Conservation (phyloP, 352 stramenopile genomes). For the Thalassiosira exigua region DNA sequence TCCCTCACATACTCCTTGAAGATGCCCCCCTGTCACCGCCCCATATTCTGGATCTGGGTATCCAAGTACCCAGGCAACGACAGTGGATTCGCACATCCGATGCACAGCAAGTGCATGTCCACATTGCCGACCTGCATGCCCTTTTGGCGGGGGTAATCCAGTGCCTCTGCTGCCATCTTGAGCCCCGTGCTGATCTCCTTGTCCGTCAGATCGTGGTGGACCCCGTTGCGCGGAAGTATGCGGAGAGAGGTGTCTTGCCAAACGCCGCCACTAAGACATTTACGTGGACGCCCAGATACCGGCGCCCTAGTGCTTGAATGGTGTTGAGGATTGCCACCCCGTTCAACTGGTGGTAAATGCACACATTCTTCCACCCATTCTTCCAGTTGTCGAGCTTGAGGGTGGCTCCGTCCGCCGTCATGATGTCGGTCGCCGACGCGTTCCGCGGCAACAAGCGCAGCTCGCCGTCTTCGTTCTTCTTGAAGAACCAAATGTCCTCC, state of each 20-base stretch:
- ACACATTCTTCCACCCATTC: constrained; percentile 15
- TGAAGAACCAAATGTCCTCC: constrained; percentile 30
- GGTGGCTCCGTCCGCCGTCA: constrained; percentile 3
- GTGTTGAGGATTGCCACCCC: neutral
- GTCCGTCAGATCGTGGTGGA: neutral
- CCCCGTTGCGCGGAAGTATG: neutral
- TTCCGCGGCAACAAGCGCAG: neutral
- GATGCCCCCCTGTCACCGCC: constrained; percentile 1
- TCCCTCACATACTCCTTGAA: constrained; percentile 45
- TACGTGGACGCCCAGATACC: neutral
- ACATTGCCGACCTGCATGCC: constrained; percentile 21
- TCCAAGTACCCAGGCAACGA: neutral
- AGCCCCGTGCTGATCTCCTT: neutral
- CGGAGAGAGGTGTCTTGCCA: neutral
- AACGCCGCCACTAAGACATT: neutral
- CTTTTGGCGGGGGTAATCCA: constrained; percentile 23
- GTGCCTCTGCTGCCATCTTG: neutral
- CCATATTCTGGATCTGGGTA: constrained; percentile 41
- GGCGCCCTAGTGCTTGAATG: neutral
- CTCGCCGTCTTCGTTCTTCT: neutral
- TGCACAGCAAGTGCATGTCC: constrained; percentile 25
- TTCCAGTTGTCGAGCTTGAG: constrained; percentile 14
- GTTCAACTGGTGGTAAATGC: constrained; percentile 8
- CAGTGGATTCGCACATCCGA: constrained; percentile 11
- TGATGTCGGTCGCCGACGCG: neutral